These are phyloP conservation scores for Ustilago esculenta DNA, from an alignment of 1,284 basidiomycete genomes.

Conservation along the genomic window DNA sequence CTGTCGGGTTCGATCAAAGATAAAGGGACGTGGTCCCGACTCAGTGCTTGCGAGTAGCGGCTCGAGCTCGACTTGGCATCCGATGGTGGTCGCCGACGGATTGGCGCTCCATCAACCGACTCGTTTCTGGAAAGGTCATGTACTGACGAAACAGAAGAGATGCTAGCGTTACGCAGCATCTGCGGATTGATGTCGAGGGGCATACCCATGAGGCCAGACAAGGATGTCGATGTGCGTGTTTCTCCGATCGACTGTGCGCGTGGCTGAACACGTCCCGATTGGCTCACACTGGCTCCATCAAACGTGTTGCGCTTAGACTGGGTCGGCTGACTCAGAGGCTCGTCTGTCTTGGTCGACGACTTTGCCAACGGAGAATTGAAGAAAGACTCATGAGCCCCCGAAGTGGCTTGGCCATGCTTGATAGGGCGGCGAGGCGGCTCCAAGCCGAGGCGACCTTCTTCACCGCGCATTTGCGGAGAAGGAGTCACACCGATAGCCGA, in stretches of 20 bases:
- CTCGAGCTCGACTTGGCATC: slow-evolving; percentile 41
- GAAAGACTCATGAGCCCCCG: slow-evolving; percentile 6
- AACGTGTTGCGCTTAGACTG: slow-evolving; percentile 17
- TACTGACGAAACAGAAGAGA: slow-evolving; percentile 29
- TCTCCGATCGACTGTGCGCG: slow-evolving; percentile 21
- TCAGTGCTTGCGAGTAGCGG: slow-evolving; percentile 36
- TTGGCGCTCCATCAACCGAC: slow-evolving; percentile 1
- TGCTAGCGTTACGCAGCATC: slow-evolving; percentile 37
- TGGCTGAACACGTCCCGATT: slow-evolving; percentile 5
- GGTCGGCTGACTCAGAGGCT: slow-evolving; percentile 21
- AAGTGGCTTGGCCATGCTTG: slow-evolving; percentile 14
- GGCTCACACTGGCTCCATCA: slow-evolving; percentile 6
- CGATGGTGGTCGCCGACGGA: slow-evolving; percentile 29
- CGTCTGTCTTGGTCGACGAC: slow-evolving; percentile 38
- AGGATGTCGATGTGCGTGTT: slow-evolving; percentile 29
- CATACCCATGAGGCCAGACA: slow-evolving; percentile 53
- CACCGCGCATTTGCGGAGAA: slow-evolving; percentile 37
- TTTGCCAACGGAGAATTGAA: slow-evolving; percentile 39
- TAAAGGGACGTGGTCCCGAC: slow-evolving; percentile 34
- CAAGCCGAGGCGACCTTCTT: slow-evolving; percentile 31
- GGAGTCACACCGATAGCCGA: slow-evolving; percentile 47
- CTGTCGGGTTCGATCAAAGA: slow-evolving; percentile 24
- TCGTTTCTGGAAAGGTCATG: slow-evolving; percentile 13
- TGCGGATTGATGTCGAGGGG: slow-evolving; percentile 32
- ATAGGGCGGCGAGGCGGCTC: slow-evolving; percentile 28